phyloP scores from a whole-genome alignment of 139 green algal genomes.

The Chlorella sp. region DNA sequence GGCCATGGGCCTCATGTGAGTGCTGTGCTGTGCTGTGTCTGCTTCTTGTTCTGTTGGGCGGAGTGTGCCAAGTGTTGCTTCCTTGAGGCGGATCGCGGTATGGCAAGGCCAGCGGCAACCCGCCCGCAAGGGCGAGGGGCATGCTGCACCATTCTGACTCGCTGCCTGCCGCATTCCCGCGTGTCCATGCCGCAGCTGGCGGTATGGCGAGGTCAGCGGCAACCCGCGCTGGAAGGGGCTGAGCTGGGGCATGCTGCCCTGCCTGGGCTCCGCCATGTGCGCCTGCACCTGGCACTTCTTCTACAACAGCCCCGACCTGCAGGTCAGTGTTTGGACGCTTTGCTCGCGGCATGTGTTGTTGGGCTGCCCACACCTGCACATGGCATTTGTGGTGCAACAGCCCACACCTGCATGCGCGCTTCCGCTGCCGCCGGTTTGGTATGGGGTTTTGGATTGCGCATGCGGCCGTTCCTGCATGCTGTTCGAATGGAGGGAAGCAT shows the following conservation, averaged over 20 bases:
- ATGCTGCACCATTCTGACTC: neutral
- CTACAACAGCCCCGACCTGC: constrained; percentile 79
- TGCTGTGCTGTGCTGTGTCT: too few relatives aligned
- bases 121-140: too few relatives aligned
- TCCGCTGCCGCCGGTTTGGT: constrained; percentile 24
- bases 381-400: neutral
- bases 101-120: too few relatives aligned
- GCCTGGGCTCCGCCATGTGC: constrained; percentile 78
- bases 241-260: constrained; percentile 93
- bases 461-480: too few relatives aligned
- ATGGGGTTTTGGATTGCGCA: too few relatives aligned
- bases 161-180: neutral
- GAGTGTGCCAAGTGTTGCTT: too few relatives aligned
- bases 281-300: constrained; percentile 95
- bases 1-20: constrained; percentile 84
- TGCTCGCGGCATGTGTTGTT: neutral
- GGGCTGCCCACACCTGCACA: neutral
- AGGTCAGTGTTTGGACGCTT: constrained; percentile 23
- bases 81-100: too few relatives aligned
- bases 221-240: constrained; percentile 87
- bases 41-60: too few relatives aligned
- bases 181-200: constrained; percentile 63
- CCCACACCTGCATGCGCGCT: neutral
- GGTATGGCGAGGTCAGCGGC: constrained; percentile 80
- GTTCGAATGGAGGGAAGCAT: too few relatives aligned